phyloP scores from a whole-genome alignment of 805 yeast genomes.

The Hanseniaspora opuntiae region DNA sequence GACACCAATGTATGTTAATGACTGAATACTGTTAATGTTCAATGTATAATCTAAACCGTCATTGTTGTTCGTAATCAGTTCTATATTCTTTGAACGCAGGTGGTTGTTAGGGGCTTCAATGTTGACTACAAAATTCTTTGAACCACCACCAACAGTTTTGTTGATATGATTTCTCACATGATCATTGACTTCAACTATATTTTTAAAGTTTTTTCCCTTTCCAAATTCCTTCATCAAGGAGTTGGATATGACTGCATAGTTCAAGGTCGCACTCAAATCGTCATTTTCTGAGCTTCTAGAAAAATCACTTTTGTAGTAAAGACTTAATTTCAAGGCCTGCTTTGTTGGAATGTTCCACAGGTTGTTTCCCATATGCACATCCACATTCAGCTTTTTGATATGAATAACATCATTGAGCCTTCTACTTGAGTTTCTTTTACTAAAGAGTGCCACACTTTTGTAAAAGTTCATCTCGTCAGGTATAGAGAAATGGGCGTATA shows the following conservation, averaged over 20 bases:
- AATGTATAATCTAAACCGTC: background rate
- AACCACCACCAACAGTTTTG: background rate
- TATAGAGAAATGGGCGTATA: background rate
- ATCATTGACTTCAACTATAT: background rate
- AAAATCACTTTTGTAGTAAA: slow-evolving; percentile 53
- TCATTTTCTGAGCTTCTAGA: slow-evolving; percentile 64
- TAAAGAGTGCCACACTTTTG: background rate
- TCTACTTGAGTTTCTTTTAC: background rate
- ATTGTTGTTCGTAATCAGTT: background rate
- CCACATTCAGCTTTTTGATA: slow-evolving; percentile 45
- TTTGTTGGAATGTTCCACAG: slow-evolving; percentile 57
- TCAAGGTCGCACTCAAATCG: slow-evolving; percentile 67
- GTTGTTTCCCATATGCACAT: slow-evolving; percentile 57
- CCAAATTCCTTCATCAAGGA: slow-evolving; percentile 34
- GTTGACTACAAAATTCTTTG: background rate
- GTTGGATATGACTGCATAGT: slow-evolving; percentile 73
- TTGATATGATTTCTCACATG: background rate
- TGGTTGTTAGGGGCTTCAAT: background rate
- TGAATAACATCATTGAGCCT: slow-evolving; percentile 17
- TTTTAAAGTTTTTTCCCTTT: background rate
- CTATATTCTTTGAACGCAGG: background rate
- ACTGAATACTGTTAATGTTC: slow-evolving; percentile 28
- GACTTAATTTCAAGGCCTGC: slow-evolving; percentile 52
- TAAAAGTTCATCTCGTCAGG: slow-evolving; percentile 14
- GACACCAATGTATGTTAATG: slow-evolving; percentile 79